Evolutionary conservation across 2,329 filamentous ascomycete species (phyloP), one percentile per base, ranked within the genome.

Genomic region (Purpureocillium takamizusanense): DNA sequence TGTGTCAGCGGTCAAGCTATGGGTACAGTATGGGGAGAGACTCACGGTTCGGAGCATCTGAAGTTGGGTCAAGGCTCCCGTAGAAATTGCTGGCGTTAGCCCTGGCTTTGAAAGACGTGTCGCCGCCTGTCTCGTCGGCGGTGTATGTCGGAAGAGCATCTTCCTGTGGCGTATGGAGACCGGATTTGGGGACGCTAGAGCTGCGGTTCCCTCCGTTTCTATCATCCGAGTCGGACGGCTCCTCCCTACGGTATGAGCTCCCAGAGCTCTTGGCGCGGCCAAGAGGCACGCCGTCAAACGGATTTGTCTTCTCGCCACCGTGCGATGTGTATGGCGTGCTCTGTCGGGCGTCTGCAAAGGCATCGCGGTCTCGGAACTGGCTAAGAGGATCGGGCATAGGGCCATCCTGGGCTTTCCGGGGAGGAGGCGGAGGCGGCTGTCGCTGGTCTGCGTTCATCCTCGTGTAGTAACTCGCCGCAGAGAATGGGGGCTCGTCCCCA

Each of bases 251-350:
- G 12, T 53, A 45, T 7, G 55, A 46, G 25, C 65, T 60, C 27
- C 67, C 63, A 14, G 63, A 63, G 52, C 69, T 74, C 43, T 61
- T 65, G 4, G 67, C 59, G n/a, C 70, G 61, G 35, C 59, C 57
- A n/a, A 70, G 40, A 9, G 61, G 50, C 7, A 53, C 56, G 2
- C 64, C 67, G 33, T 76, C 73, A 42, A 75, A 77, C 0, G 73
- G 67, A 33, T 76, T 70, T 4, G 73, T 70, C 56, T 72, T 79
- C 52, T 81, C 77, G 27, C 76, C 74, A 11, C 72, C 66, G 25
- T 70, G 65, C 2, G 63, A 67, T 31, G 67, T 63, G 49, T 80
- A 81, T 0, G 76, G 74, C 6, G 71, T 74, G 46, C 72, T 74
- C 39, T 74, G 65, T n/a, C 74, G 66, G n/a, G 56, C 53, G 42